Evolutionary conservation across 148 eudicot genomes (phyloP).

Genomic region (Limonium bicolor): DNA sequence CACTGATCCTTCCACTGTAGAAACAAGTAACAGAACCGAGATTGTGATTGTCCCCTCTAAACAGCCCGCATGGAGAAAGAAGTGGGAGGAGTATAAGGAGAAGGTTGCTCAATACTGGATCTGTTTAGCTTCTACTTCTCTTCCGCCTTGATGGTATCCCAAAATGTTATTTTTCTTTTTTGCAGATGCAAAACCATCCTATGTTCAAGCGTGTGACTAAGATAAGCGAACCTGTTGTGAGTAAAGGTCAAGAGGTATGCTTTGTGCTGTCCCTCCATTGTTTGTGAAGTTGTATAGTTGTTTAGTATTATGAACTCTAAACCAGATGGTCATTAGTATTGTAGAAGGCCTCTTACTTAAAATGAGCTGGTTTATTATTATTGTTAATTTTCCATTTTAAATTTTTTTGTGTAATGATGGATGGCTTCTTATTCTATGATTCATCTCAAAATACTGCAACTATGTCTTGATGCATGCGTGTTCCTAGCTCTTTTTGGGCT

Average conservation of each 20-base stretch:
- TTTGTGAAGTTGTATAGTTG: no score
- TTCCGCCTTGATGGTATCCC: neutral
- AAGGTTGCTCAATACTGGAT: slow-evolving; percentile 29
- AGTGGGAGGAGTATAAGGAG: slow-evolving; percentile 60
- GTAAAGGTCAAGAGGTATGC: slow-evolving; percentile 82
- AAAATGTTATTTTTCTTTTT: slow-evolving; percentile 9
- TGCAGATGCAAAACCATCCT: slow-evolving; percentile 64
- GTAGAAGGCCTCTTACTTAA: no score
- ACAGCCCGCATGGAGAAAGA: slow-evolving; percentile 67
- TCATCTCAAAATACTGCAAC: no score
- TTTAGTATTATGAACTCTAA: no score
- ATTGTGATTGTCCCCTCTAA: slow-evolving; percentile 54
- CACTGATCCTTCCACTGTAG: slow-evolving; percentile 31
- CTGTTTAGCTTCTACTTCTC: neutral
- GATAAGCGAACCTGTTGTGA: slow-evolving; percentile 72
- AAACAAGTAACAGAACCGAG: slow-evolving; percentile 72
- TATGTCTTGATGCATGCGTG: no score
- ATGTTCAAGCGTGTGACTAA: slow-evolving; percentile 57
- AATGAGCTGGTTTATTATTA: no score
- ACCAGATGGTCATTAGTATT: no score
- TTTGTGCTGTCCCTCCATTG: no score
- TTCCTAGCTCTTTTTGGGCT: no score
- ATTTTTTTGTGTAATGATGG: no score
- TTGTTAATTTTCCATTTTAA: no score
- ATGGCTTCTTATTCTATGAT: no score